These are phyloP conservation scores for Astraeus odoratus DNA, from an alignment of 768 basidiomycete species.

Conservation along the genomic window DNA sequence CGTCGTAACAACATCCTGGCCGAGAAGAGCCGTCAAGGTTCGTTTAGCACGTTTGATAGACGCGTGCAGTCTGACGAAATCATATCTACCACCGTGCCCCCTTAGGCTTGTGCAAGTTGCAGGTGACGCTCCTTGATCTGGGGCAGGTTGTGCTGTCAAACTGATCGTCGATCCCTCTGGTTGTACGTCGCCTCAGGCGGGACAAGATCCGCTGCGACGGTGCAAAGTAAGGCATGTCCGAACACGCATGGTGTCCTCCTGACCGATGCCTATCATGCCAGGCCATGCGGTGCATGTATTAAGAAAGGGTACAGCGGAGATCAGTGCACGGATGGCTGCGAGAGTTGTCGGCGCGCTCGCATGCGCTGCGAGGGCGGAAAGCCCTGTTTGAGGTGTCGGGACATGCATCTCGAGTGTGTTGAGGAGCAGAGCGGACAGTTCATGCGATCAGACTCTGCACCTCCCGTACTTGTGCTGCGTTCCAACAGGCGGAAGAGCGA, in stretches of 20 bases:
- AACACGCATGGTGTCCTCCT: neutral
- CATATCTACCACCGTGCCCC: neutral
- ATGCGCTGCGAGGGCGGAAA: slow-evolving; percentile 35
- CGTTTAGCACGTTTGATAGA: slow-evolving; percentile 1
- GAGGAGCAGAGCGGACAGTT: slow-evolving; percentile 31
- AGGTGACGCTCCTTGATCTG: slow-evolving; percentile 28
- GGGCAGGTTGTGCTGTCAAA: neutral
- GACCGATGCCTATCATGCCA: slow-evolving; percentile 14
- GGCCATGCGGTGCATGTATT: slow-evolving; percentile 53
- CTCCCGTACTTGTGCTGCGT: slow-evolving; percentile 20
- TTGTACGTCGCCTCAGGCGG: slow-evolving; percentile 30
- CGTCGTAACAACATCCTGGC: slow-evolving; percentile 40
- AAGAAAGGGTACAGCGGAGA: slow-evolving; percentile 47
- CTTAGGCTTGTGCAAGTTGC: slow-evolving; percentile 54
- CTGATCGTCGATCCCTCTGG: slow-evolving; percentile 2
- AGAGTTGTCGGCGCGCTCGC: slow-evolving; percentile 47
- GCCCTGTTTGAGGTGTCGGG: slow-evolving; percentile 30
- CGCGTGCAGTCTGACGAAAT: neutral
- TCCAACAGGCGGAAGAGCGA: slow-evolving; percentile 32
- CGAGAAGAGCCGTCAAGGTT: slow-evolving; percentile 47
- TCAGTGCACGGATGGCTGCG: slow-evolving; percentile 57
- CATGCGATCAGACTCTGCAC: slow-evolving; percentile 18
- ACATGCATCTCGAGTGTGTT: slow-evolving; percentile 36
- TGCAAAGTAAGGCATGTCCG: slow-evolving; percentile 31
- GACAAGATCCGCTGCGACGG: slow-evolving; percentile 61